phyloP scores from a whole-genome alignment of 352 stramenopile species.

The Pythium plurisporium region DNA sequence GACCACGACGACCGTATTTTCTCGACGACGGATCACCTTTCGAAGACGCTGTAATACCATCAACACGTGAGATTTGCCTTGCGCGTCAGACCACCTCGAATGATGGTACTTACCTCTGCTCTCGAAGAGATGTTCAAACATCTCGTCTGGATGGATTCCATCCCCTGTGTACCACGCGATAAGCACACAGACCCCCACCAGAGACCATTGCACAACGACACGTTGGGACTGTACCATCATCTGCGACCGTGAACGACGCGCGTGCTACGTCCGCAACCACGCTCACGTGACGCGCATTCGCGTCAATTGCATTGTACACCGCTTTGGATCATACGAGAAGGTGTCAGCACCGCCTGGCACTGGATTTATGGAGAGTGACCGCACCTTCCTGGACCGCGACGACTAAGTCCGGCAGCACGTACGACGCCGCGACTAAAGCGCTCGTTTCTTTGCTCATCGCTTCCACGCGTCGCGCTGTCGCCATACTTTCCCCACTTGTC shows the following conservation, averaged over 20 bases:
- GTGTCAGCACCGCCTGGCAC: background rate
- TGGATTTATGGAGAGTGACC: background rate
- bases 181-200: background rate
- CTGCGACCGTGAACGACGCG: constrained; percentile 51
- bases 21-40: constrained; percentile 3
- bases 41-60: constrained; percentile 36
- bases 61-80: background rate
- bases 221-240: constrained; percentile 49
- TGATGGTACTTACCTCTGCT: constrained; percentile 29
- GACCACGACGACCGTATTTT: constrained; percentile 43
- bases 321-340: constrained; percentile 33
- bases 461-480: background rate
- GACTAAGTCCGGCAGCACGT: constrained; percentile 51
- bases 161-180: too few species aligned
- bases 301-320: constrained; percentile 74
- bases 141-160: constrained; percentile 45
- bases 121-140: constrained; percentile 50
- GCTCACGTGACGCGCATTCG: constrained; percentile 40
- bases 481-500: background rate
- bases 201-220: too few species aligned
- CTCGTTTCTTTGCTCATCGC: constrained; percentile 19
- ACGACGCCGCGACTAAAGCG: constrained; percentile 50
- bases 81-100: background rate
- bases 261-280: constrained; percentile 38
- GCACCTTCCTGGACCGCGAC: constrained; percentile 65